These are phyloP conservation scores for Ceratocystis cacaofunesta DNA, from an alignment of 2,329 filamentous ascomycete genomes.

Conservation along the genomic window DNA sequence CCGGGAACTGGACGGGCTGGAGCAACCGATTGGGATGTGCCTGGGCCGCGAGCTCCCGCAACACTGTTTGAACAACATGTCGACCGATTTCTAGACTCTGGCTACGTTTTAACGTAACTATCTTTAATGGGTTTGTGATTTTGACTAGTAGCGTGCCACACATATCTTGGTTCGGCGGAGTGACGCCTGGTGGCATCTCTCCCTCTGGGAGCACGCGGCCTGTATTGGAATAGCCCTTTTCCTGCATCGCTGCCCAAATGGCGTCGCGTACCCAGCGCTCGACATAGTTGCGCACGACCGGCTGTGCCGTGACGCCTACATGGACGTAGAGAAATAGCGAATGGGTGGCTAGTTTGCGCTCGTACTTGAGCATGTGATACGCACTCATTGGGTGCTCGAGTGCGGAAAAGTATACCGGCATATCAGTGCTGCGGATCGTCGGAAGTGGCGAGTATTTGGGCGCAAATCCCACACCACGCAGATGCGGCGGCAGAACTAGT, in stretches of 20 bases:
- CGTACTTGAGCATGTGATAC: constrained; percentile 17
- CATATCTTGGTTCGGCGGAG: constrained; percentile 2
- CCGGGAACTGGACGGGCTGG: constrained; percentile 11
- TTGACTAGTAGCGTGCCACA: constrained; percentile 14
- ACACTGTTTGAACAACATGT: constrained; percentile 2
- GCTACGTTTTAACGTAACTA: constrained; percentile 2
- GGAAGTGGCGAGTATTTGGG: constrained; percentile 11
- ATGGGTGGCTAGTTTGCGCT: constrained; percentile 10
- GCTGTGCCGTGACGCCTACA: constrained; percentile 9
- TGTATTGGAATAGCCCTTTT: constrained; percentile 12
- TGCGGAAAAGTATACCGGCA: constrained; percentile 11
- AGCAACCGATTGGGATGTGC: neutral
- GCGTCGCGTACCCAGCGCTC: constrained; percentile 15
- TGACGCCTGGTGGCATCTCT: neutral
- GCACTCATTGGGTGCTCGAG: constrained; percentile 14
- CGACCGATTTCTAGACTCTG: constrained; percentile 9
- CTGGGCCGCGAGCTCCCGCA: neutral
- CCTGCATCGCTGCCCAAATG: constrained; percentile 14
- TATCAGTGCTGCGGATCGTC: constrained; percentile 10
- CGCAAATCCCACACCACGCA: constrained; percentile 2
- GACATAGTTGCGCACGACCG: constrained; percentile 16
- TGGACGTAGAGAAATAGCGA: constrained; percentile 17
- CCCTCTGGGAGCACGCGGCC: constrained; percentile 11
- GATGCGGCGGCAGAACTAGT: neutral
- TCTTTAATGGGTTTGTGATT: constrained; percentile 6